These are phyloP conservation scores for Narthecium ossifragum DNA, from an alignment of 106 monocot genomes.

Conservation along the genomic window DNA sequence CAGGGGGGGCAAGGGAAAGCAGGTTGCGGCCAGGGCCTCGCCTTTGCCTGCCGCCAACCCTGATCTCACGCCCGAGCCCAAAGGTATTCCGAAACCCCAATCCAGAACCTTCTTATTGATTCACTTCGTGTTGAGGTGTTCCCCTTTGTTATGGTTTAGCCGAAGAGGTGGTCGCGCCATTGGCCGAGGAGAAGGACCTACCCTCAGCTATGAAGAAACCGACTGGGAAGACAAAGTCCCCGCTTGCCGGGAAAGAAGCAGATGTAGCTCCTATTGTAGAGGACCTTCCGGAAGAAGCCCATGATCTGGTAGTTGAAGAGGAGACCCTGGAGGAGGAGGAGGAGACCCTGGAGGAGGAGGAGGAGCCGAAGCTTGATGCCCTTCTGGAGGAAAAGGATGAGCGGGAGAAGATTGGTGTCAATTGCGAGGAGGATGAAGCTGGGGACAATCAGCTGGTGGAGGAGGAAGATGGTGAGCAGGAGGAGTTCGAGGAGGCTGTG, in stretches of 20 bases:
- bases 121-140: background rate
- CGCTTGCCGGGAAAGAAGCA: conserved; percentile 8
- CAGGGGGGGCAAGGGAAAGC: conserved; percentile 9
- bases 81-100: conserved; percentile 4
- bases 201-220: conserved; percentile 5
- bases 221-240: conserved; percentile 19
- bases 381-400: background rate
- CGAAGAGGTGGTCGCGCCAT: background rate
- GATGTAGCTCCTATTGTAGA: background rate
- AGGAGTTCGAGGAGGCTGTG: conserved; percentile 3
- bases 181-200: conserved; percentile 8
- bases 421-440: background rate
- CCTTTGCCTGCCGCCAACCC: background rate
- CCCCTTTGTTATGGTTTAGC: background rate
- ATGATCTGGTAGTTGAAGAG: background rate
- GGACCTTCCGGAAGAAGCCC: background rate
- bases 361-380: background rate
- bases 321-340: background rate
- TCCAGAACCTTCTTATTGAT: background rate
- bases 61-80: conserved; percentile 5
- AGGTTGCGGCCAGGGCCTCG: conserved; percentile 3
- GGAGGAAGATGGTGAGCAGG: conserved; percentile 7
- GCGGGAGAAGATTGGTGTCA: background rate
- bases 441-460: background rate
- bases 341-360: background rate